Evolutionary conservation across 2,329 filamentous ascomycete genomes (phyloP), one percentile per base, ranked within the genome.

Genomic region (Talaromyces sp.): DNA sequence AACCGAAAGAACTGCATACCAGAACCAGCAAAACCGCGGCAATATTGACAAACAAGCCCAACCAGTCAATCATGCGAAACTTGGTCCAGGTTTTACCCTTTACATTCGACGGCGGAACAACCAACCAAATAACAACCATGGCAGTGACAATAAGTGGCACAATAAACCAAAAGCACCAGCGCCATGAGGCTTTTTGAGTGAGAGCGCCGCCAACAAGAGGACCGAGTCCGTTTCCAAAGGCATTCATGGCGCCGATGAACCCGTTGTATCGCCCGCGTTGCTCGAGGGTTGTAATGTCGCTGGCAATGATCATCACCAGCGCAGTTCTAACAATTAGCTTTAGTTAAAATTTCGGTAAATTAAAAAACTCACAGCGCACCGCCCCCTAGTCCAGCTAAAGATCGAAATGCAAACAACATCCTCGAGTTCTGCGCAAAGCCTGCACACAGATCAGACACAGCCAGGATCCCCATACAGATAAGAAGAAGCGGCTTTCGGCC

Each of bases 351-450:
- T 22, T 22, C 22, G 22, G 22, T 22, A 22, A 22, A 22, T 22
- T 22, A 1, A 13, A 5, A 33, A 13, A 36, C 19, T 13, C 51
- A 58, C 51, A 86, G 80, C 4, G 84, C 84, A 2, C 84, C 85
- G 52, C 80, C 80, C 7, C 82, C 84, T 8, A 86, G 74, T 33
- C 84, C 84, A 9, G 82, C 78, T 11, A 84, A 66, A 7, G 75
- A 83, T 19, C 85, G 77, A 66, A 84, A 85, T 15, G 80, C 73
- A 71, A 85, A 86, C 8, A 87, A 76, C 72, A 82, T 80, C 30
- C 78, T 75, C 2, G 79, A 76, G 56, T 77, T 83, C 44, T 75
- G 73, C 0, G 82, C 75, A 36, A 86, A 75, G 0, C 81, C 80
- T 67, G 83, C 86, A 0, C 84, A 72, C 51, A 87, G 70, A 66